Evolutionary conservation across 306 rosid species (phyloP).

Genomic region (Vachellia collinsii): DNA sequence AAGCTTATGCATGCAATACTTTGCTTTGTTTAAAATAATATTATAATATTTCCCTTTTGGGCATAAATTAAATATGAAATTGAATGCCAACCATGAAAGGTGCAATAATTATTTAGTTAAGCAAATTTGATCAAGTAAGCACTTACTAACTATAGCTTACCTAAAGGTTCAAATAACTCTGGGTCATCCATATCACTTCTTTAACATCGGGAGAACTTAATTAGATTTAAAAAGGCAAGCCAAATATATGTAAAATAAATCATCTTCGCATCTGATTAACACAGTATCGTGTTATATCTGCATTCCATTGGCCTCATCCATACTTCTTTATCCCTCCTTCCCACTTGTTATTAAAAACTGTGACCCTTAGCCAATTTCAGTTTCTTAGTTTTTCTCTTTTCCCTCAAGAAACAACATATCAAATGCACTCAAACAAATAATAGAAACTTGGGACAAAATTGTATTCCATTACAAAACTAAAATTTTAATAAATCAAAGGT

Average conservation of each 20-base stretch:
- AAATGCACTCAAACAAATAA: background rate
- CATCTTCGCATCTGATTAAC: background rate
- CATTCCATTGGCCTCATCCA: background rate
- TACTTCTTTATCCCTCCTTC: conserved; percentile 7
- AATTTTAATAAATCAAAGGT: conserved; percentile 21
- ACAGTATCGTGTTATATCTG: background rate
- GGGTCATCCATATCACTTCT: background rate
- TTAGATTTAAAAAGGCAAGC: background rate
- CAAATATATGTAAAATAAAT: conserved; percentile 3
- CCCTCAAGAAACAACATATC: conserved; percentile 28
- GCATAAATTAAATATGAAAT: conserved; percentile 21
- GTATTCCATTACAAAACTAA: background rate
- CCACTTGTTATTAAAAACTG: background rate
- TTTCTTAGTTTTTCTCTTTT: background rate
- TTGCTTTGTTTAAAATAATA: conserved; percentile 1
- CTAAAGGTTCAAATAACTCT: background rate
- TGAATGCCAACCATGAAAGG: background rate
- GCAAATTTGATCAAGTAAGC: conserved; percentile 25
- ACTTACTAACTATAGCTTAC: background rate
- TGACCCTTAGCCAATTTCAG: background rate
- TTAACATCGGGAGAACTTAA: background rate
- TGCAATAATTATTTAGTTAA: conserved; percentile 23
- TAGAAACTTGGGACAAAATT: background rate
- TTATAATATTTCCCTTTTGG: background rate
- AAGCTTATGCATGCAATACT: conserved; percentile 12